Base-by-base conservation (phyloP, 345 rosid genomes). In the Turnera subulata region DNA sequence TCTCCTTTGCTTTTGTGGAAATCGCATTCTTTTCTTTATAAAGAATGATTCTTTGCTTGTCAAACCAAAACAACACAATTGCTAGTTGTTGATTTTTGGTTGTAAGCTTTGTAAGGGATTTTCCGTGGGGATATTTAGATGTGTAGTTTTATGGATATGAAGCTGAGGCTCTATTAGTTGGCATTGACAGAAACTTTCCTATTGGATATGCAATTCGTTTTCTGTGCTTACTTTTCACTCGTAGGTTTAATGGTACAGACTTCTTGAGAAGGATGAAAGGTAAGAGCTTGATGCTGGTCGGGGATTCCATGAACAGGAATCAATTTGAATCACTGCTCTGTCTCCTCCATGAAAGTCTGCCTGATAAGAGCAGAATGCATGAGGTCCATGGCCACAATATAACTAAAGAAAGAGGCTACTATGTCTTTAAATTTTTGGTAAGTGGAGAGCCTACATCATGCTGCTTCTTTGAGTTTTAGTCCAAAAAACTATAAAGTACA, bases 181-280 rank as follows among this genome's bases (percentile, higher is more conserved):
- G 49, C 19, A 19, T 19, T 29, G 4, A 8, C 35, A 29, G 4
- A 8, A 29, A 46, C 11, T 46, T 46, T 5, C 6, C 1, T 44
- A 1, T 7, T 46, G 3, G 43, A 23, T 29, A 48, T 71, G 39
- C 54, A 47, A 33, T 59, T 68, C 44, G 5, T 38, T 70, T 72
- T 75, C 33, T 72, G 64, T 62, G 37, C 58, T 66, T 52, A 59
- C 64, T 61, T 78, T 80, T 65, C 65, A 63, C 66, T 75, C 54
- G 68, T 69, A 89, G 98, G 95, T 86, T 93, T 68, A 93, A 93
- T 79, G 96, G 91, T 53, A 76, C 94, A 76, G 94, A 93, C 81
- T 86, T 89, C 76, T 82, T 93, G 84, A 79, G 55, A 73, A 86
- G 84, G 69, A 69, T 93, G 47, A 68, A 88, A 69, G 94, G 97